Evolutionary conservation across 2,329 filamentous ascomycete species (phyloP), one percentile per base, ranked within the genome.

Genomic region (Penicillium paneum): DNA sequence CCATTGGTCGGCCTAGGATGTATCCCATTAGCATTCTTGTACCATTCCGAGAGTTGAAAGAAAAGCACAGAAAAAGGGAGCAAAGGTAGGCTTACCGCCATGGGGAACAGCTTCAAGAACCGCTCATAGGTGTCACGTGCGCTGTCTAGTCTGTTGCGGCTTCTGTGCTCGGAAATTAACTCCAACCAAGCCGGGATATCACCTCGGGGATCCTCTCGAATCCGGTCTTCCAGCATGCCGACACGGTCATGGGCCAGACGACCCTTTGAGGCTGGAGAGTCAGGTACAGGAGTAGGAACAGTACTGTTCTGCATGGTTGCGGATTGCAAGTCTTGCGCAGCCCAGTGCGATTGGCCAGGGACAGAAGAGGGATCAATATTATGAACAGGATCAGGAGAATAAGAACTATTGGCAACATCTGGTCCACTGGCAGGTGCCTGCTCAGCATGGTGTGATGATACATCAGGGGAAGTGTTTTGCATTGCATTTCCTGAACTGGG

Each of bases 141-240:
- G 66, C 93, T 88, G 57, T 96, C 90, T 58, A 92, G 77, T 72
- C 91, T 90, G 74, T 89, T 89, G 66, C 88, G 89, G 67, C 84
- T 86, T 64, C 88, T 88, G 72, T 96, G 85, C 70, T 97, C 91
- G 62, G 84, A 83, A 70, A 99, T 93, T 69, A 99, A 81, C 61
- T 84, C 83, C 66, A 95, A 78, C 94, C 94, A 99, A 31, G 93
- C 91, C 71, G 94, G 89, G 74, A 94, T 84, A 65, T 97, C 92
- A 67, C 93, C 94, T 66, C 91, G 89, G 15, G 93, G 90, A 69
- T 99, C 94, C 68, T 97, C 90, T 70, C 88, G 87, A 71, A 97
- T 88, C 68, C 93, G 87, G 71, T 94, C 90, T 78, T 99, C 93
- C 67, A 97, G 81, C 55, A 92, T 83, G 54, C 88, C 86, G 64